A percentile compares a stretch with the other conserved stretches of the same genome.
These are phyloP conservation scores for Lotus japonicus DNA, from an alignment of 306 rosid species.

Conservation along the genomic window DNA sequence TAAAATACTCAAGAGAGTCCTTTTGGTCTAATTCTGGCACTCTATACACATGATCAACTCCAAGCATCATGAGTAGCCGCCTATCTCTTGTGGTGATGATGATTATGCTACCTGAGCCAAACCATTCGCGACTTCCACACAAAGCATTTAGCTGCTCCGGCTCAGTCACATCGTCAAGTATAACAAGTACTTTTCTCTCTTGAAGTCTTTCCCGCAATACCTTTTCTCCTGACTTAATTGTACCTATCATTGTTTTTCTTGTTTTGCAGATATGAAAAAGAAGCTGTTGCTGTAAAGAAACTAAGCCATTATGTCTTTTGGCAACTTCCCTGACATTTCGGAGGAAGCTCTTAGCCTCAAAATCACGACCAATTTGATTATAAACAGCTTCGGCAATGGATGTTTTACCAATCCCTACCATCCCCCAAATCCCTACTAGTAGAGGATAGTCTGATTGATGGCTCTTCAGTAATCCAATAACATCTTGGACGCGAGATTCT, in stretches of 20 bases:
- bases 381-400: background rate
- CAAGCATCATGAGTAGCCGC: background rate
- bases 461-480: no score
- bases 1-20: background rate
- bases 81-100: background rate
- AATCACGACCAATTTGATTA: background rate
- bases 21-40: background rate
- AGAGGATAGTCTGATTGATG: no score
- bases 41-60: background rate
- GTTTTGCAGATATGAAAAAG: background rate
- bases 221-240: background rate
- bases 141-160: background rate
- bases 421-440: no score
- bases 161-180: background rate
- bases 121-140: constrained; percentile 4
- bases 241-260: background rate
- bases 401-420: constrained; percentile 5
- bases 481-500: no score
- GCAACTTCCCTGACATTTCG: background rate
- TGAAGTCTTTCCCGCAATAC: background rate
- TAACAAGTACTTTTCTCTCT: background rate
- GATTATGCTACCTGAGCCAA: background rate
- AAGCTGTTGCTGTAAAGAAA: background rate
- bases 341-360: background rate
- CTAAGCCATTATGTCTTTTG: background rate